Conservation (phyloP, 371 early-diverging fungal species). For the Syncephalastrum sp. region DNA sequence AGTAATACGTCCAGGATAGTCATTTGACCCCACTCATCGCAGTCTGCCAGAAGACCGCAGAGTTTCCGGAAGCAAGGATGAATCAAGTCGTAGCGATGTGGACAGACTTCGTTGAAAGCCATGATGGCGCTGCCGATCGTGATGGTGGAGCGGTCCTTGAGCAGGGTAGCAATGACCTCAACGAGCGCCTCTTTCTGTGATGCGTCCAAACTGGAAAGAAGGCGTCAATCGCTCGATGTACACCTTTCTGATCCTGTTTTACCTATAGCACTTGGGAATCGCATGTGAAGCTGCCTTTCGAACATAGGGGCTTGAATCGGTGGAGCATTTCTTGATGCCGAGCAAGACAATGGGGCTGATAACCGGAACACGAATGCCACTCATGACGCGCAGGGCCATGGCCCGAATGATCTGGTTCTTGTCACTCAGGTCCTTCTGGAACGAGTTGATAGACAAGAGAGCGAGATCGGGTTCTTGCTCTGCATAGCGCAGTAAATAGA, state of each 20-base stretch:
- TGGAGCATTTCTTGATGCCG: constrained; percentile 82
- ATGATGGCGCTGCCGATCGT: constrained; percentile 86
- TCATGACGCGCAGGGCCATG: constrained; percentile 94
- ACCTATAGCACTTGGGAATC: constrained; percentile 86
- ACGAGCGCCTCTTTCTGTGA: constrained; percentile 72
- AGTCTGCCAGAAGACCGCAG: constrained; percentile 79
- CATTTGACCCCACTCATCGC: constrained; percentile 96
- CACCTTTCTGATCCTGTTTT: constrained; percentile 2
- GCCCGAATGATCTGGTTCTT: constrained; percentile 89
- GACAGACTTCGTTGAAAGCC: constrained; percentile 87
- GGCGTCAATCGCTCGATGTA: not conserved
- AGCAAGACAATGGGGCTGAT: constrained; percentile 89
- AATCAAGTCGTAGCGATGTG: constrained; percentile 79
- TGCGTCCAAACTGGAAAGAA: constrained; percentile 68
- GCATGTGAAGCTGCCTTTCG: constrained; percentile 92
- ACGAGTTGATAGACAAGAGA: constrained; percentile 92
- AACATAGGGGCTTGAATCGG: constrained; percentile 91
- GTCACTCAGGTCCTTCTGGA: constrained; percentile 95
- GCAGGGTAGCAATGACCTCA: constrained; percentile 72
- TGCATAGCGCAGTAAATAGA: constrained; percentile 90
- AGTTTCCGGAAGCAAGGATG: constrained; percentile 89
- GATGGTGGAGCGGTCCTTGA: constrained; percentile 84
- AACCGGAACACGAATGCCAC: constrained; percentile 88
- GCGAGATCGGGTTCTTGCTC: constrained; percentile 95
- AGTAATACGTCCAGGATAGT: constrained; percentile 78